phyloP scores from a whole-genome alignment of 2,329 filamentous ascomycete genomes.

The Clarireedia homoeocarpa region DNA sequence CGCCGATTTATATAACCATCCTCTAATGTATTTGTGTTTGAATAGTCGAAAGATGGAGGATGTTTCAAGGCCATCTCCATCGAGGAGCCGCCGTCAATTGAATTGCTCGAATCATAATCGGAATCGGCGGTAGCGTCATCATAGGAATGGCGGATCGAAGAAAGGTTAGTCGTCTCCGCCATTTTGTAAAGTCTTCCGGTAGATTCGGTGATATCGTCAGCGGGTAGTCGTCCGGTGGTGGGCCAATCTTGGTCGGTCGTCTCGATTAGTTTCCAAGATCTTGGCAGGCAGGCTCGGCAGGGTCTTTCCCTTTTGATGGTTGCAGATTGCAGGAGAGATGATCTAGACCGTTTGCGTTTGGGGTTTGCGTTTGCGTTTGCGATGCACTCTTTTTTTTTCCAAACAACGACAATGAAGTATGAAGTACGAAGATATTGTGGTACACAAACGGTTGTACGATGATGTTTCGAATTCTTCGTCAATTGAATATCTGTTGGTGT shows the following conservation, averaged over 20 bases:
- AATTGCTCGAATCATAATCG: background rate
- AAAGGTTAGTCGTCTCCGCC: background rate
- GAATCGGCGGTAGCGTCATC: background rate
- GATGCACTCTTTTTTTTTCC: too few relatives aligned
- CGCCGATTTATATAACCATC: slow-evolving; percentile 9
- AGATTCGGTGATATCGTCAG: background rate
- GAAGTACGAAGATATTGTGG: too few relatives aligned
- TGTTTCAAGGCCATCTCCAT: background rate
- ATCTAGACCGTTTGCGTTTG: background rate
- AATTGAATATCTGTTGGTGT: too few relatives aligned
- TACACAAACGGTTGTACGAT: too few relatives aligned
- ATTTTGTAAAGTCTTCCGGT: background rate
- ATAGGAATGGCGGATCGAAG: background rate
- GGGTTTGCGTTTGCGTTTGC: too few relatives aligned
- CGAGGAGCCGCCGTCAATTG: background rate
- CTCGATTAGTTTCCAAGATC: too few relatives aligned
- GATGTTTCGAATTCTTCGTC: too few relatives aligned
- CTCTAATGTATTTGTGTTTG: slow-evolving; percentile 8
- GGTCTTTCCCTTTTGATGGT: background rate
- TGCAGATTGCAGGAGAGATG: background rate
- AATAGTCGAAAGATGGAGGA: slow-evolving; percentile 8
- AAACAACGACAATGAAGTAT: too few relatives aligned
- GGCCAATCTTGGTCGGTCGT: background rate
- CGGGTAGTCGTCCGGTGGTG: background rate
- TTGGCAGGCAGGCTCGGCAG: slow-evolving; percentile 1